Evolutionary conservation across 225 moss, liverwort and hornwort genomes (phyloP).

Genomic region (Pseudoscleropodium purum): DNA sequence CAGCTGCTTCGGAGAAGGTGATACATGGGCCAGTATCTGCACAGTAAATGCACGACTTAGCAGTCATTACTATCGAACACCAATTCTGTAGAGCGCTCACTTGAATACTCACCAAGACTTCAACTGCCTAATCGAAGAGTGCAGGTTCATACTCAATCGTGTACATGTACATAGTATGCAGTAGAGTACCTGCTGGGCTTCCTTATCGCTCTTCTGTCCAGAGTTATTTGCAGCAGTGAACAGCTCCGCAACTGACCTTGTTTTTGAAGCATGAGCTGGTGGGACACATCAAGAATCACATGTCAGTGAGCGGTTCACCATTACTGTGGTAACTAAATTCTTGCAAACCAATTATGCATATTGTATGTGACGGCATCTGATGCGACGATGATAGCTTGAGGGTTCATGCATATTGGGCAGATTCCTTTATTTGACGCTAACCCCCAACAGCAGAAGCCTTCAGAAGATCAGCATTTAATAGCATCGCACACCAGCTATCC

Average conservation of each 20-base stretch:
- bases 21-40: conserved; percentile 58
- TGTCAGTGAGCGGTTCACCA: neutral
- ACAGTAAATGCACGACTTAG: neutral
- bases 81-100: neutral
- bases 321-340: no score
- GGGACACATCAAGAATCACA: neutral
- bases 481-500: neutral
- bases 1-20: conserved; percentile 42
- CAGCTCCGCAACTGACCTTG: conserved; percentile 51
- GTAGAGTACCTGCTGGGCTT: conserved; percentile 42
- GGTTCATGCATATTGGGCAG: neutral
- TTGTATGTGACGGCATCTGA: neutral
- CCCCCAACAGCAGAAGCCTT: no score
- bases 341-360: neutral
- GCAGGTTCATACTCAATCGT: neutral
- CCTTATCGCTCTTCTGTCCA: conserved; percentile 28
- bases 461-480: neutral
- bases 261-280: conserved; percentile 47
- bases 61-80: neutral
- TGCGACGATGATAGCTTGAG: neutral
- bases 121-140: neutral
- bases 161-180: no score
- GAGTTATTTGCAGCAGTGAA: conserved; percentile 36
- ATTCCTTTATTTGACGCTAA: neutral
- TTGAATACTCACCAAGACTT: no score